Evolutionary conservation across 176 grass and related monocot species (phyloP).

Genomic region (Oryza meridionalis): DNA sequence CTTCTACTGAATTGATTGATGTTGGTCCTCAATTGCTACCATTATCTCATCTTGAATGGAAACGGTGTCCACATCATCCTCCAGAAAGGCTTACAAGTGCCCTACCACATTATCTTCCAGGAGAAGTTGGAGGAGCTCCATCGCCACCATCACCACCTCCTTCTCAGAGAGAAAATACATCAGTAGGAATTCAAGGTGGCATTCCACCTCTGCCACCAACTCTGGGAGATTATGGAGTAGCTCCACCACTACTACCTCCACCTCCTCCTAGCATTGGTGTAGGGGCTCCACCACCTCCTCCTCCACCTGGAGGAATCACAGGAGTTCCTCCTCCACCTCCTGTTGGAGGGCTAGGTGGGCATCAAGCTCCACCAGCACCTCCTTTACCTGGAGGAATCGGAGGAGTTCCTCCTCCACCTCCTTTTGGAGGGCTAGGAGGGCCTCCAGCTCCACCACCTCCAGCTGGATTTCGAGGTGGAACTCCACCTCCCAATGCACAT

Average conservation of each 20-base stretch:
- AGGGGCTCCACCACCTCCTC: slow-evolving; percentile 13
- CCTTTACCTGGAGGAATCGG: slow-evolving; percentile 22
- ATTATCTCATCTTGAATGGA: not conserved
- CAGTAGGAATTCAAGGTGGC: slow-evolving; percentile 18
- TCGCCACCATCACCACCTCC: slow-evolving; percentile 7
- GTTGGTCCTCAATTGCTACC: not conserved
- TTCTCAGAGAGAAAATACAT: slow-evolving; percentile 2
- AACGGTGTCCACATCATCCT: not conserved
- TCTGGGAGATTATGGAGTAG: not conserved
- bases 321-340: slow-evolving; percentile 38
- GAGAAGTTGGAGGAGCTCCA: slow-evolving; percentile 25
- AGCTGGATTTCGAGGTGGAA: slow-evolving; percentile 46
- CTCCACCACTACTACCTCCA: not conserved
- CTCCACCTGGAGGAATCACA: slow-evolving; percentile 22
- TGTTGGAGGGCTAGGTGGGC: slow-evolving; percentile 23
- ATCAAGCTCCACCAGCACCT: slow-evolving; percentile 30
- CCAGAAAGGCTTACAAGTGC: not conserved
- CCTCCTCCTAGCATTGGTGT: not conserved
- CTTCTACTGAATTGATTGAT: not conserved
- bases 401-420: slow-evolving; percentile 39
- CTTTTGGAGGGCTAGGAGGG: slow-evolving; percentile 28
- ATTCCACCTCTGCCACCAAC: slow-evolving; percentile 4
- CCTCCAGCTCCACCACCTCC: slow-evolving; percentile 37
- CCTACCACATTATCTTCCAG: not conserved
- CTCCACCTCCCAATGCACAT: slow-evolving; percentile 40